phyloP scores from a whole-genome alignment of 768 basidiomycete genomes.

The Kwoniella bestiolae region DNA sequence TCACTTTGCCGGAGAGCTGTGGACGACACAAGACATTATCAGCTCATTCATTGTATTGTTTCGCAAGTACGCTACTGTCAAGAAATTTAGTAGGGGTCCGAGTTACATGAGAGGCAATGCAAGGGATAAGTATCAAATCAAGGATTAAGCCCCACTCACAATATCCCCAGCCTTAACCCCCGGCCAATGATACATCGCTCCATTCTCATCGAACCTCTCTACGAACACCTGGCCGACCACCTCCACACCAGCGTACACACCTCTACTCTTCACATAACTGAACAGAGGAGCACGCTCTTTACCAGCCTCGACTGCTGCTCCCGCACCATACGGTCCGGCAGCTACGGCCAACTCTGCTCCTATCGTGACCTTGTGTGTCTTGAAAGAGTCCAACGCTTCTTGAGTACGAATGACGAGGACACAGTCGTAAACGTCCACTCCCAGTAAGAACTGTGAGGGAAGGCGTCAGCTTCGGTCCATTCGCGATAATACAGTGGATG shows the following conservation, averaged over 20 bases:
- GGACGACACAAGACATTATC: no score
- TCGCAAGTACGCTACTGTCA: no score
- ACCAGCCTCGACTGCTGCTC: conserved; percentile 55
- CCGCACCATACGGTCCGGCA: conserved; percentile 56
- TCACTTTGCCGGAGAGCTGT: conserved; percentile 53
- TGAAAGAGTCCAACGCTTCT: conserved; percentile 54
- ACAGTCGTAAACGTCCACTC: conserved; percentile 57
- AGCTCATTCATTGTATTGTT: no score
- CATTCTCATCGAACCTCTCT: conserved; percentile 55
- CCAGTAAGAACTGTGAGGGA: conserved; percentile 49
- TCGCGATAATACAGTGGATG: neutral
- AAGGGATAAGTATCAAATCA: neutral
- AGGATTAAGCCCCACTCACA: conserved; percentile 31
- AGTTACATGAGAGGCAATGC: no score
- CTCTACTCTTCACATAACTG: conserved; percentile 51
- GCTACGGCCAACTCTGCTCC: conserved; percentile 55
- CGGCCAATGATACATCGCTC: conserved; percentile 55
- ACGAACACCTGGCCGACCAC: conserved; percentile 57
- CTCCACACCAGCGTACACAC: conserved; percentile 57
- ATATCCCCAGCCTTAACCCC: conserved; percentile 56
- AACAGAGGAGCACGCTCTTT: conserved; percentile 54
- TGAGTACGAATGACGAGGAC: conserved; percentile 55
- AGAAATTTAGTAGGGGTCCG: no score
- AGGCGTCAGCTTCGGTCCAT: neutral
- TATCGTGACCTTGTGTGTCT: conserved; percentile 54